These are phyloP conservation scores for Cystobasidium slooffiae DNA, from an alignment of 1,284 basidiomycete genomes.

Conservation along the genomic window DNA sequence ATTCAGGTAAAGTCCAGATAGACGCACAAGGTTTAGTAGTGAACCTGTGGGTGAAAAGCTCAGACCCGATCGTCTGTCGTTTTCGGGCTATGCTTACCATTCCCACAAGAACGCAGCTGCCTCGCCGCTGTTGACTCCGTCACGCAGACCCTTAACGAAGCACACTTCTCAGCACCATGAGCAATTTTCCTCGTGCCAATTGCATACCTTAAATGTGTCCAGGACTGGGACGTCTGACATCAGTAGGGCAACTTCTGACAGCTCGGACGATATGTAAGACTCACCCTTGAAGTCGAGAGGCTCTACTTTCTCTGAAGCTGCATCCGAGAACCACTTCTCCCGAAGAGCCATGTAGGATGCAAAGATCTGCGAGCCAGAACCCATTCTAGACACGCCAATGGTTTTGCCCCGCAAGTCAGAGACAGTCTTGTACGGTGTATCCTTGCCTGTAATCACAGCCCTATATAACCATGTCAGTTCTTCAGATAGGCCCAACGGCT, in stretches of 20 bases:
- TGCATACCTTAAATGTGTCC: conserved; percentile 70
- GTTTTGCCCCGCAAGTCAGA: conserved; percentile 77
- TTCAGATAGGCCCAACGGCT: background rate
- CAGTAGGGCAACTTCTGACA: background rate
- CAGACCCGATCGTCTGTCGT: background rate
- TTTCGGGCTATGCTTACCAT: conserved; percentile 61
- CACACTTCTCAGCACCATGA: conserved; percentile 29
- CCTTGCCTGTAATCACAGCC: conserved; percentile 88
- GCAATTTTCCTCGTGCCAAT: background rate
- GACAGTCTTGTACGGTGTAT: conserved; percentile 72
- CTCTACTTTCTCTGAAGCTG: conserved; percentile 56
- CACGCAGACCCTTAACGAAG: conserved; percentile 67
- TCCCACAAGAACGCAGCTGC: conserved; percentile 68
- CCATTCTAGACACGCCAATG: conserved; percentile 86
- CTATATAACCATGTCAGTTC: conserved; percentile 58
- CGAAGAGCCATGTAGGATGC: conserved; percentile 90
- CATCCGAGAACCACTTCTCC: conserved; percentile 69
- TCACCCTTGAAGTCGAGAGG: conserved; percentile 75
- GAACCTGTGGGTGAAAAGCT: conserved; percentile 62
- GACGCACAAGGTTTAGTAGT: conserved; percentile 84
- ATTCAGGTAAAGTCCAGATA: background rate
- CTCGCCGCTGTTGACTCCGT: conserved; percentile 81
- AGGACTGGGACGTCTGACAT: conserved; percentile 66
- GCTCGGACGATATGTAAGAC: conserved; percentile 30
- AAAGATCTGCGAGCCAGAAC: conserved; percentile 69